Conservation (phyloP, 352 stramenopile genomes). For the Pythium grandisporangium region DNA sequence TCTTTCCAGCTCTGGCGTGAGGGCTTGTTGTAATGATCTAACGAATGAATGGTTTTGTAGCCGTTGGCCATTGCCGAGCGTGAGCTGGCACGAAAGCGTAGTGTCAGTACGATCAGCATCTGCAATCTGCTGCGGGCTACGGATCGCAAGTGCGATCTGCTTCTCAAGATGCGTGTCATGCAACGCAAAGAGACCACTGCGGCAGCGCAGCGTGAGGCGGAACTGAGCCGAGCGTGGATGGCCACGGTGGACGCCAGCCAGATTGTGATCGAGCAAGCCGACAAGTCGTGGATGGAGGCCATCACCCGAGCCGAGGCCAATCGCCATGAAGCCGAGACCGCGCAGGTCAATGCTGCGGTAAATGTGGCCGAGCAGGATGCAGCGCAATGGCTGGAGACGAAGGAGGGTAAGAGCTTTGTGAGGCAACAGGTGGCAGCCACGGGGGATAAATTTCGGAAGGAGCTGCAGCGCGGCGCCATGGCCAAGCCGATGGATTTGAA, state of each 20-base stretch:
- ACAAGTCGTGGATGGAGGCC: conserved; percentile 23
- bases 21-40: background rate
- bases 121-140: conserved; percentile 32
- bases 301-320: conserved; percentile 22
- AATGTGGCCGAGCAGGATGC: conserved; percentile 13
- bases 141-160: conserved; percentile 42
- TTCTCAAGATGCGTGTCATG: conserved; percentile 48
- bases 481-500: conserved; percentile 56
- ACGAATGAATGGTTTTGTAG: conserved; percentile 8
- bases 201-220: conserved; percentile 1
- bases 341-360: conserved; percentile 10
- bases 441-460: conserved; percentile 38
- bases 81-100: conserved; percentile 15
- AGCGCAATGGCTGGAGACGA: conserved; percentile 50
- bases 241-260: conserved; percentile 17
- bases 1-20: background rate
- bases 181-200: conserved; percentile 20
- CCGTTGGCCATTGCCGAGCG: conserved; percentile 50
- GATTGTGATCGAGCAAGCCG: conserved; percentile 15
- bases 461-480: conserved; percentile 30
- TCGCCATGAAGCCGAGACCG: conserved; percentile 24
- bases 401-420: conserved; percentile 47
- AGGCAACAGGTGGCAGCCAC: conserved; percentile 38
- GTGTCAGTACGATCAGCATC: conserved; percentile 18
- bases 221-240: conserved; percentile 20